Evolutionary conservation across 2,329 filamentous ascomycete genomes (phyloP), one percentile per base, ranked within the genome.

Genomic region (Aspergillus puulaauensis): DNA sequence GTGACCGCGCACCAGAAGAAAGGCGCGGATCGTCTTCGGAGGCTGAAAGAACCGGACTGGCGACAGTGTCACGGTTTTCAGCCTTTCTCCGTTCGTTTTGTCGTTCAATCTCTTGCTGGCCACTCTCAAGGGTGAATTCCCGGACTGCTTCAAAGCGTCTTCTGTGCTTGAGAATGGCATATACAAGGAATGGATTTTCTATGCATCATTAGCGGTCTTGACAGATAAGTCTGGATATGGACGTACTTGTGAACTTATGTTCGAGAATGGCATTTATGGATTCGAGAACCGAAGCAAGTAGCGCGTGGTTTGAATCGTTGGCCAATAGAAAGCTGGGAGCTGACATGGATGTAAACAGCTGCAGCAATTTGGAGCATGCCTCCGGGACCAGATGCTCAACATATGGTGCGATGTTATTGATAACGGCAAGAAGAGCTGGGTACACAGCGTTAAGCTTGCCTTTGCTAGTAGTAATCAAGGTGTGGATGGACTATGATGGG

Each of bases 341-440:
- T 8, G 93, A 96, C 90, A 98, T 96, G 35, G 90, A 95, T 4
- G 87, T 86, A 71, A 96, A 96, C 0, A 98, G 80, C 66, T 97
- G 92, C 64, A 98, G 81, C 31, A 98, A 78, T 71, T 92, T 96
- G 2, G 88, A 86, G 70, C 90, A 90, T 15, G 91, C 87, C 3
- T 87, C 83, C 4, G 86, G 80, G 51, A 89, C 91, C 11, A 98
- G 78, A 21, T 89, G 85, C 68, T 95, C 86, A 4, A 95, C 80
- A 70, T 96, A 90, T 15, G 95, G 89, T 11, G 93, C 88, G 61
- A 97, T 87, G 68, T 99, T 99, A 74, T 95, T 95, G 68, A 99
- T 89, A 46, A 98, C 90, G 0, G 93, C 92, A 45, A 99, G 78
- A 3, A 99, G 81, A 1, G 95, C 92, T 15, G 93, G 93, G 70